Conservation (phyloP, 495 filamentous ascomycete species). For the Hypomontagnella submonticulosa region DNA sequence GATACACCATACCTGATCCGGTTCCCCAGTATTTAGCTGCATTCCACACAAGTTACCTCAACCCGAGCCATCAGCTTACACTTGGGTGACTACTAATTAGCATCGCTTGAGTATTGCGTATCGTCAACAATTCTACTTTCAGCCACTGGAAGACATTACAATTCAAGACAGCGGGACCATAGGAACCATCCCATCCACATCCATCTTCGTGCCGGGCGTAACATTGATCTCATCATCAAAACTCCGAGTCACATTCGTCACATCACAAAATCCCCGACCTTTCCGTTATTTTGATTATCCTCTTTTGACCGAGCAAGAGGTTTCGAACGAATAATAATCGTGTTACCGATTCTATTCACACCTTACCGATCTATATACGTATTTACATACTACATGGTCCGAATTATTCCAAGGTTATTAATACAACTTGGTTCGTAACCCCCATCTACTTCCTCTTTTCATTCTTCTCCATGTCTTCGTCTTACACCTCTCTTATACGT, state of each 20-base stretch:
- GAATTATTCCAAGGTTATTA: no score
- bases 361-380: background rate
- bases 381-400: background rate
- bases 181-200: background rate
- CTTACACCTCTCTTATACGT: constrained; percentile 16
- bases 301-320: constrained; percentile 6
- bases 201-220: constrained; percentile 16
- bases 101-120: constrained; percentile 25
- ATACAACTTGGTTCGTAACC: constrained; percentile 20
- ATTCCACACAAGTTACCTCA: constrained; percentile 35
- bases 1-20: constrained; percentile 36
- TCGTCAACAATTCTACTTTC: constrained; percentile 24
- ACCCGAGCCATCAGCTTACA: constrained; percentile 36
- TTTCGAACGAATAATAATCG: constrained; percentile 10
- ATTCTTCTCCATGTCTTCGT: constrained; percentile 3
- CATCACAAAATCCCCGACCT: constrained; percentile 36
- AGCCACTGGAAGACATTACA: constrained; percentile 22
- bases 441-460: constrained; percentile 6
- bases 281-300: constrained; percentile 19
- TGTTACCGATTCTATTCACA: background rate
- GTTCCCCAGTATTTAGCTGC: constrained; percentile 22
- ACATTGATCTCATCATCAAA: constrained; percentile 39
- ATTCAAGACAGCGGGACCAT: constrained; percentile 16
- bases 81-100: constrained; percentile 17
- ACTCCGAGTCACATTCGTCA: constrained; percentile 32